Evolutionary conservation across 352 stramenopile species (phyloP).

Genomic region (Phytophthora melonis): DNA sequence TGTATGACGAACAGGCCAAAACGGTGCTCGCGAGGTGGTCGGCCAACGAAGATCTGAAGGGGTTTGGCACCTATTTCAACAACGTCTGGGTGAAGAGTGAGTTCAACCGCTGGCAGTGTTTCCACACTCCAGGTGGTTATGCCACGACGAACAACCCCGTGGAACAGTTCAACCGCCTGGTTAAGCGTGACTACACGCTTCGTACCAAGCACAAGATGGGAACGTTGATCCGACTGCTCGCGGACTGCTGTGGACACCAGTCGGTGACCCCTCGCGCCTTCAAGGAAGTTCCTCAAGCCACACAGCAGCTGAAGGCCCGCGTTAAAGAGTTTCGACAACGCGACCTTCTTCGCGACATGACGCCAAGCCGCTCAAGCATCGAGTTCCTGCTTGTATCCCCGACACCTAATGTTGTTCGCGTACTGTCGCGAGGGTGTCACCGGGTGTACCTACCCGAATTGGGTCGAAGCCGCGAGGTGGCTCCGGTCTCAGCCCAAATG

Average conservation of each 20-base stretch:
- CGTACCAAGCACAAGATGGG: slow-evolving; percentile 1
- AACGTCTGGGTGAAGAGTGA: not conserved
- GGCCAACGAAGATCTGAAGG: not conserved
- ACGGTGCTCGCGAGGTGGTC: not conserved
- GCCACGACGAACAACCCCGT: slow-evolving; percentile 1
- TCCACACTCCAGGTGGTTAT: slow-evolving; percentile 1
- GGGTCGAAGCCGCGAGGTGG: not conserved
- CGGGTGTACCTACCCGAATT: not conserved
- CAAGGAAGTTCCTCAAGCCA: not conserved
- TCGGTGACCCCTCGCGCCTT: not conserved
- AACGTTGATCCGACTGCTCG: not conserved
- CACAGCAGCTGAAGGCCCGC: not conserved
- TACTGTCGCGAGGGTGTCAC: not conserved
- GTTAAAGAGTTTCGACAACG: not conserved
- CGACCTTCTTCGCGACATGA: not conserved
- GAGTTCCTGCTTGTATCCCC: not conserved
- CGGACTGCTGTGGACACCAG: not conserved
- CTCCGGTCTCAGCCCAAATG: not conserved
- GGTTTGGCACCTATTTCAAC: not conserved
- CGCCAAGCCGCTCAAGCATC: not conserved
- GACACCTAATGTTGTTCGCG: not conserved
- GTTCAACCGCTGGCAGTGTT: slow-evolving; percentile 3
- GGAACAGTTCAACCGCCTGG: not conserved
- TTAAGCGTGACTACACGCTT: slow-evolving; percentile 4
- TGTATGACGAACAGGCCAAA: not conserved